Percentiles rank a stretch among this genome's conserved stretches.
Evolutionary conservation across 257 asterid genomes (phyloP).

Genomic region (Handroanthus guayacan): DNA sequence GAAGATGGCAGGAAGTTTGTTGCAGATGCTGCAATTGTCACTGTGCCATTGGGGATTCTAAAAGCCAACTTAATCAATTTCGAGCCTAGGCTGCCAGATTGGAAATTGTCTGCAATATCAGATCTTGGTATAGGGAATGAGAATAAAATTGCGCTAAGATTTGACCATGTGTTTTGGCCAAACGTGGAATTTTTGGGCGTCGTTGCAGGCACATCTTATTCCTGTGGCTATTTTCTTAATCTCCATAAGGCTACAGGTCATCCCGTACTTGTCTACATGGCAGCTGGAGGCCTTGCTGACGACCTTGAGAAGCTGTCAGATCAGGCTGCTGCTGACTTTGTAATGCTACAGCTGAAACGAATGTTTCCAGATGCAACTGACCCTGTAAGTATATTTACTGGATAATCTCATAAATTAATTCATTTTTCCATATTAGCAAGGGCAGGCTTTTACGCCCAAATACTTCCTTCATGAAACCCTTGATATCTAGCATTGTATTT

Average conservation of each 20-base stretch:
- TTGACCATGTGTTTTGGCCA: conserved; percentile 91
- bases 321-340: conserved; percentile 73
- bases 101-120: conserved; percentile 90
- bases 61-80: conserved; percentile 83
- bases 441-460: neutral
- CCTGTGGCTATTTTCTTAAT: conserved; percentile 94
- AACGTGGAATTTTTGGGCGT: conserved; percentile 87
- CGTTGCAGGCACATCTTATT: conserved; percentile 83
- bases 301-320: conserved; percentile 95
- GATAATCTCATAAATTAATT: neutral
- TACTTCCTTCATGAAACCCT: neutral
- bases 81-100: conserved; percentile 88
- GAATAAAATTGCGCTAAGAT: conserved; percentile 82
- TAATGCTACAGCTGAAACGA: conserved; percentile 79
- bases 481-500: no score
- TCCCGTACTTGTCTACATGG: conserved; percentile 95
- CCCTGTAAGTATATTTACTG: conserved; percentile 67
- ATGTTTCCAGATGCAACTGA: conserved; percentile 86
- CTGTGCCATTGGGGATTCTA: conserved; percentile 91
- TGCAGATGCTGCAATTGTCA: conserved; percentile 88
- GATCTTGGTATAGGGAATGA: conserved; percentile 97
- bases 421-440: neutral
- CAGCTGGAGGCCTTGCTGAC: conserved; percentile 89
- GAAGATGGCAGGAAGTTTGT: conserved; percentile 81
- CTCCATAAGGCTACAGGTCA: conserved; percentile 97